Conservation (phyloP, 345 rosid genomes). For the Carallia pectinifolia region DNA sequence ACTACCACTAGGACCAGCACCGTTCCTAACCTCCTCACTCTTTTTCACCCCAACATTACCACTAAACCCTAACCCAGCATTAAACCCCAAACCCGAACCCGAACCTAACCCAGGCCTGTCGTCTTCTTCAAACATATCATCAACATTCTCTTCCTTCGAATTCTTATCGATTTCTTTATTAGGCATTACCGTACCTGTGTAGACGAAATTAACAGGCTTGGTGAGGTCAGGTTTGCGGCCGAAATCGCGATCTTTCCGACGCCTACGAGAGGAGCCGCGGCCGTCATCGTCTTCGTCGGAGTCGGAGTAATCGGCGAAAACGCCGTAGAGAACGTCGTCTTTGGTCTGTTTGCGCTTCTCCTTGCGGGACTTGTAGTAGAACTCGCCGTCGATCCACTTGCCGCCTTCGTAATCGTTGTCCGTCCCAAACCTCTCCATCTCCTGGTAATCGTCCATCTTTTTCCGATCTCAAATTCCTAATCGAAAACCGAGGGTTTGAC, state of each 20-base stretch:
- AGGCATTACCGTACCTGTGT: slow-evolving; percentile 75
- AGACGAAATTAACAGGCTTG: slow-evolving; percentile 78
- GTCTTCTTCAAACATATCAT: slow-evolving; percentile 25
- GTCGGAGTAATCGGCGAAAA: slow-evolving; percentile 58
- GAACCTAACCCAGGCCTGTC: slow-evolving; percentile 49
- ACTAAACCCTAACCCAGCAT: slow-evolving; percentile 30
- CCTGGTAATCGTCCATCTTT: slow-evolving; percentile 78
- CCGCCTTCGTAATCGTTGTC: slow-evolving; percentile 86
- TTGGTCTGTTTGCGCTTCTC: slow-evolving; percentile 73
- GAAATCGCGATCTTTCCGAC: slow-evolving; percentile 48
- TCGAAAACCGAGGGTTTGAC: too few relatives aligned
- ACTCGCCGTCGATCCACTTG: slow-evolving; percentile 71
- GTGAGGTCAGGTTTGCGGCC: slow-evolving; percentile 57
- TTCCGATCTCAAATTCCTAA: too few relatives aligned
- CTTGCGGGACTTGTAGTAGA: slow-evolving; percentile 53
- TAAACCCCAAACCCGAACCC: slow-evolving; percentile 49
- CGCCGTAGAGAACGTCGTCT: slow-evolving; percentile 63
- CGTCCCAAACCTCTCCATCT: slow-evolving; percentile 80
- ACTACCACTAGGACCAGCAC: slow-evolving; percentile 7
- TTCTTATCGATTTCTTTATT: slow-evolving; percentile 62
- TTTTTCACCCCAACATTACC: slow-evolving; percentile 14
- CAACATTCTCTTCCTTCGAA: slow-evolving; percentile 38
- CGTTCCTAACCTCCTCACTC: slow-evolving; percentile 11
- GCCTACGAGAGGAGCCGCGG: slow-evolving; percentile 44
- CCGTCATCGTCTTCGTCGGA: slow-evolving; percentile 40